Base-by-base conservation (phyloP, 2,329 filamentous ascomycete genomes). In the Beauveria bassiana region DNA sequence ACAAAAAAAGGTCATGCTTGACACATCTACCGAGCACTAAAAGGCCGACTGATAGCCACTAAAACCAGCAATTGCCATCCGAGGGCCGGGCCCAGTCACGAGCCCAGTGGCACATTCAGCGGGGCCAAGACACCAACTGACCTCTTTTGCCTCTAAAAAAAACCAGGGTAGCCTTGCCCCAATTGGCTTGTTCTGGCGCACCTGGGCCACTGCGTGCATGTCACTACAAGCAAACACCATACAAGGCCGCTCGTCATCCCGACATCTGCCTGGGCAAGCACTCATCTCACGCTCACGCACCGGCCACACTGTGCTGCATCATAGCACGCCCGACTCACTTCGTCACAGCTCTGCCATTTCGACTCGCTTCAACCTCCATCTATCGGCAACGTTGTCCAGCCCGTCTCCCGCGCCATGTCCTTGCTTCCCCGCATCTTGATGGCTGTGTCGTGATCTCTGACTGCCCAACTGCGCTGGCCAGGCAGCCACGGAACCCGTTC, bases 371-470 rank as follows among this genome's bases (percentile, higher is more conserved):
- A 24, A 7, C 10, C 42, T 31, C 10, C n/a, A 34, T 40, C n/a
- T 10, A 43, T 45, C 57, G 38, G 3, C 38, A 45, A n/a, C 45
- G 24, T 49, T 61, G 52, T 31, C 12, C 12, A 24, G 3, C 45
- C 38, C 12, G n/a, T 40, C 50, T 24, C 18, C 42, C 51, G 14
- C 45, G 52, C 52, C 50, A 61, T 61, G 59, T 56, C 34, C 31
- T n/a, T 31, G 43, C 18, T 61, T 54, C 59, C 59, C 59, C 59
- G 59, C 59, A 61, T 56, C 59, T 61, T 55, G 59, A 54, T 46
- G 43, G 59, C 52, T 26, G 47, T 46, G 57, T 59, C 47, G 57
- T 59, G 57, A 59, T 58, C 40, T 28, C 26, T 18, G 46, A 24
- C 47, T 42, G 26, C 54, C 45, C 54, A 24, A 50, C 46, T 51